phyloP scores from a whole-genome alignment of 179 eudicot species.

The Pouteria campechiana region DNA sequence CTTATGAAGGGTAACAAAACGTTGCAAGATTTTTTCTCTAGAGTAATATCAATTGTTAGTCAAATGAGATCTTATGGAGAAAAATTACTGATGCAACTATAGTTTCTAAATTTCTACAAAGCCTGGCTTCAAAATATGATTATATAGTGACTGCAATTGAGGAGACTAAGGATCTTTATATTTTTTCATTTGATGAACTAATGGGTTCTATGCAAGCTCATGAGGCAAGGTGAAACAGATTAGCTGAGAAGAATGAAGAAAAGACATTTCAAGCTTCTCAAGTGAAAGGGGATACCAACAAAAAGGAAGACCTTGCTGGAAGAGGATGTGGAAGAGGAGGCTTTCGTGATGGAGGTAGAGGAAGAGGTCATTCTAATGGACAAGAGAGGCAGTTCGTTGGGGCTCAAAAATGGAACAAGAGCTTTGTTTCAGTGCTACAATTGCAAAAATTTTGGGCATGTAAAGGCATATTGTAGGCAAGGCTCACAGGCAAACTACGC shows the following conservation, averaged over 20 bases:
- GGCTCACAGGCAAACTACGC: background rate
- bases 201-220: constrained; percentile 2
- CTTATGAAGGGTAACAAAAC: too few relatives aligned
- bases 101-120: constrained; percentile 4
- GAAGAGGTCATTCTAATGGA: too few relatives aligned
- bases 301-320: background rate
- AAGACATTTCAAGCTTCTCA: constrained; percentile 6
- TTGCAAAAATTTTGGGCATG: constrained; percentile 11
- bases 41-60: too few relatives aligned
- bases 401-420: too few relatives aligned
- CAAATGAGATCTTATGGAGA: constrained; percentile 4
- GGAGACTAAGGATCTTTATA: constrained; percentile 1
- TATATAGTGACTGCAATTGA: constrained; percentile 1
- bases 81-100: background rate
- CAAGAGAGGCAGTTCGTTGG: constrained; percentile 2
- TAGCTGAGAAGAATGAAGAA: background rate
- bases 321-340: background rate
- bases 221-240: background rate
- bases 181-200: background rate
- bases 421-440: background rate
- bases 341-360: background rate
- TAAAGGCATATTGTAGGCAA: background rate
- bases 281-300: too few relatives aligned
- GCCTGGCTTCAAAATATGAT: background rate
- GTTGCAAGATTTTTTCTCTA: too few relatives aligned